phyloP scores from a whole-genome alignment of 2,329 filamentous ascomycete species.

The Tolypocladium sp. region DNA sequence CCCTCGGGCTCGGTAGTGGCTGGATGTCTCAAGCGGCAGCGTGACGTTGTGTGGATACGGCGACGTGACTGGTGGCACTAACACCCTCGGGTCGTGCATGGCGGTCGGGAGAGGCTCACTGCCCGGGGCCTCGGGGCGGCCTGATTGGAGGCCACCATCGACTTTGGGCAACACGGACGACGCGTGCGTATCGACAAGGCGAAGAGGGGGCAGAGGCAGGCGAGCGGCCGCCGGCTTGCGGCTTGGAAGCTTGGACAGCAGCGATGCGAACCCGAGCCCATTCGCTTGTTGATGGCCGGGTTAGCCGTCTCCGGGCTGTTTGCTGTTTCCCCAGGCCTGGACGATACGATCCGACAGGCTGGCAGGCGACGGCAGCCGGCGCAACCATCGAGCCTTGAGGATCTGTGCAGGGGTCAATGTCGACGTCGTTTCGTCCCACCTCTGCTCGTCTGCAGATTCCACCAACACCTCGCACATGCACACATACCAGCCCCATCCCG shows the following conservation, averaged over 20 bases:
- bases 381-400: not conserved
- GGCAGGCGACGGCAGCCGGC: not conserved
- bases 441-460: not conserved
- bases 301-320: not conserved
- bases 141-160: conserved; percentile 4
- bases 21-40: not conserved
- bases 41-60: not conserved
- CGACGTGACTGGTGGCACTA: not conserved
- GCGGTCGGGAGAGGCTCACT: conserved; percentile 3
- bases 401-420: not conserved
- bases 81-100: not conserved
- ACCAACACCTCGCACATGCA: not conserved
- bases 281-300: not conserved
- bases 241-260: not conserved
- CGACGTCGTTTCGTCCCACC: not conserved
- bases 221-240: too few species aligned
- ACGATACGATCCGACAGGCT: not conserved
- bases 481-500: conserved; percentile 3
- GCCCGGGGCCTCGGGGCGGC: not conserved
- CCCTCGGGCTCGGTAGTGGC: not conserved
- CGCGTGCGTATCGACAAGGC: not conserved
- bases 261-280: not conserved
- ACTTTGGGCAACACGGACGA: not conserved
- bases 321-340: not conserved
- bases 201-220: not conserved